Evolutionary conservation across 2,329 filamentous ascomycete genomes (phyloP), one percentile per base, ranked within the genome.

Genomic region (Cryphonectria naterciae): DNA sequence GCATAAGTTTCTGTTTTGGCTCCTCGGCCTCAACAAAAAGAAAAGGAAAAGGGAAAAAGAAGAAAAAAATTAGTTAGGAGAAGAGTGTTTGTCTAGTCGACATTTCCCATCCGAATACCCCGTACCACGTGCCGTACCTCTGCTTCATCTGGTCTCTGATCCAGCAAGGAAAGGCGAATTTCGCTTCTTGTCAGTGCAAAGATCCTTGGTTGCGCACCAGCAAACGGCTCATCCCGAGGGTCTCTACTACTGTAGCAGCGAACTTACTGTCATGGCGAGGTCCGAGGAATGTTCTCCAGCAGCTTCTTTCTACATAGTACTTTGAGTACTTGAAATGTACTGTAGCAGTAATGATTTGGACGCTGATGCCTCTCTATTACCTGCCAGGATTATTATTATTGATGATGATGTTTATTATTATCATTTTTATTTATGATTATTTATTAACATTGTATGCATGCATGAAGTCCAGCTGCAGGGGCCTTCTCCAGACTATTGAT

Each of bases 1-100:
- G 58, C 28, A n/a, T n/a, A 37, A 7, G 54, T 58, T 58, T 58
- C 54, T 32, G 54, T 58, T 7, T 61, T 35, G 25, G 11, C 5
- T n/a, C 58, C 22, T 61, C 58, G 58, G 22, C 58, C 58, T 39
- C 58, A 61, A 61, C 58, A 61, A 61, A 61, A 60, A 60, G 11
- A 37, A 35, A 37, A 60, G 13, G 28, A n/a, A 25, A 25, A 52
- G 25, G 25, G 8, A 25, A 25, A 25, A 1, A n/a, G 22, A n/a
- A 10, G 22, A 8, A 19, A 56, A 28, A 28, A 25, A 25, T 4
- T n/a, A n/a, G n/a, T 11, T 1, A 10, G 46, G 46, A 4, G 11
- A 25, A 25, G 4, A 56, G 54, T 32, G n/a, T 32, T 25, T 28
- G 13, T 35, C 54, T 32, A 58, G 54, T 19, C 54, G 25, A 19